Conservation (phyloP, 2,329 filamentous ascomycete genomes). For the Aspergillus unguis region DNA sequence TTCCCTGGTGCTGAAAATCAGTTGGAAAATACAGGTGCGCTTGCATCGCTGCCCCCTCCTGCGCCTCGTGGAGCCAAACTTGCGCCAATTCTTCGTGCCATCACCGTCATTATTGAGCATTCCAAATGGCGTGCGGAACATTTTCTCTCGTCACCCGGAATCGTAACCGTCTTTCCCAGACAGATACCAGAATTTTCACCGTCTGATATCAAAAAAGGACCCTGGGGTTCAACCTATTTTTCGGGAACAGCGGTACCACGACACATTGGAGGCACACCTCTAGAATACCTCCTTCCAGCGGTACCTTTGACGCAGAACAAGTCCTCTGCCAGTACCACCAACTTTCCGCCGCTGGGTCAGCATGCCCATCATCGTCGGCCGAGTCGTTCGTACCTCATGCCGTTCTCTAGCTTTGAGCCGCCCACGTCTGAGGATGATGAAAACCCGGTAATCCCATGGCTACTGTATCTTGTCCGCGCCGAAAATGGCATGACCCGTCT, state of each 20-base stretch:
- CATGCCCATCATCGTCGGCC: constrained; percentile 35
- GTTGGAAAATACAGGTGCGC: constrained; percentile 53
- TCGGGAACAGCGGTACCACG: constrained; percentile 50
- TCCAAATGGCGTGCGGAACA: constrained; percentile 76
- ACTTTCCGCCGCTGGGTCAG: constrained; percentile 55
- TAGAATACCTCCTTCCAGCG: constrained; percentile 64
- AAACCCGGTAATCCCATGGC: constrained; percentile 69
- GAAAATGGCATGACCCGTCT: constrained; percentile 59
- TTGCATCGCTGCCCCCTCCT: constrained; percentile 59
- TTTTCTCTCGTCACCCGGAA: constrained; percentile 64
- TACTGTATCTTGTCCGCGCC: constrained; percentile 62
- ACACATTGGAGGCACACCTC: constrained; percentile 51
- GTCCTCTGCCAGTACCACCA: constrained; percentile 32
- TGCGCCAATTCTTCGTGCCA: constrained; percentile 70
- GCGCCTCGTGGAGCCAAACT: constrained; percentile 60
- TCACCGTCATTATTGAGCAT: constrained; percentile 71
- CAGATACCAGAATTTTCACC: constrained; percentile 51
- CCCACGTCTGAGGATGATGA: constrained; percentile 59
- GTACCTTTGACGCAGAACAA: constrained; percentile 37
- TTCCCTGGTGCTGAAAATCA: constrained; percentile 60
- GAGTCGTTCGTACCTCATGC: constrained; percentile 35
- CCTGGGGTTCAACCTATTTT: constrained; percentile 54
- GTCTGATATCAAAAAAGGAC: constrained; percentile 48
- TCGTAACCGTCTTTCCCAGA: constrained; percentile 66
- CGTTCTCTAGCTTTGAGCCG: constrained; percentile 37